Evolutionary conservation across 1,139 yeast genomes (phyloP), one percentile per base, ranked within the genome.

Genomic region (Diutina scorzettiae): DNA sequence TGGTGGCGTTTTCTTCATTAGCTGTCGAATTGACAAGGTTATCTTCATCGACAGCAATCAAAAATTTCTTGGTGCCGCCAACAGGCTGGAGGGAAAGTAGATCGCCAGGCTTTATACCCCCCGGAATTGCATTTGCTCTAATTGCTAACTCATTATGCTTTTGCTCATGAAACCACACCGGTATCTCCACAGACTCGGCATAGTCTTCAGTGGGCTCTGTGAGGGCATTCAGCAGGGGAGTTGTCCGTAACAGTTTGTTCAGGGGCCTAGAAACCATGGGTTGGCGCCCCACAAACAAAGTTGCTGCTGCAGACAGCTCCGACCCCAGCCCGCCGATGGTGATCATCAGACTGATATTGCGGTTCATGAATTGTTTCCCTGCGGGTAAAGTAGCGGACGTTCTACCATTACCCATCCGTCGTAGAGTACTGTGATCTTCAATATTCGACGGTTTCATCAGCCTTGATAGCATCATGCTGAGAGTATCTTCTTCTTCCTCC

Each of bases 121-220:
- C 73, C 0, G 84, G 81, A 0, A 85, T 53, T 11, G 73, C 59
- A 2, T 63, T 56, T 29, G 76, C 59, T 52, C 85, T 89, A 4
- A 86, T 57, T 40, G 81, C 57, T 2, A 86, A 81, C 41, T 75
- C 78, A 1, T 80, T 75, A 0, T 72, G 65, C 18, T 86, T 61
- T 2, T 72, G 51, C 46, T 86, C 95, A 54, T 89, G 96, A 47
- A 84, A 81, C 71, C 85, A 77, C 1, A 82, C 73, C 3, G 77
- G 76, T 45, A 82, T 49, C 41, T 62, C 70, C 1, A 67, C 41
- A 1, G 47, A 42, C 12, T 43, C 45, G 41, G 23, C 21, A 12
- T 18, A 24, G 3, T n/a, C 27, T 8, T 34, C 19, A 5, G 16
- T 9, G 4, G 37, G 25, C n/a, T 27, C 30, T 5, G 5, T 14